Base-by-base conservation (phyloP, 2,329 filamentous ascomycete genomes). In the Epichloe glyceriae region DNA sequence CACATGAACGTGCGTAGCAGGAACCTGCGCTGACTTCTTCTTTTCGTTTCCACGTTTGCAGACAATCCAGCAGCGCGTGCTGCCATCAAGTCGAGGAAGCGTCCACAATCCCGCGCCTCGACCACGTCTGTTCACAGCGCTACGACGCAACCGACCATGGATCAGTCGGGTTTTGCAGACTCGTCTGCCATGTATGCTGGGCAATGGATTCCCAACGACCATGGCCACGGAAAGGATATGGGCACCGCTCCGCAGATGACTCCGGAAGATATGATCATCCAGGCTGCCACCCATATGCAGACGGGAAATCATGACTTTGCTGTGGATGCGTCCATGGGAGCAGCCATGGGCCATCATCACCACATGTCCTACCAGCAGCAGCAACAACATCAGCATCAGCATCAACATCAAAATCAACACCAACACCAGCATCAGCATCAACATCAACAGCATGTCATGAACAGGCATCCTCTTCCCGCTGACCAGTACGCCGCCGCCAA, bases 191-290 rank as follows among this genome's bases (percentile, higher is more conserved):
- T 73, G 55, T 79, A 76, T 56, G 60, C 65, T 19, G 66, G 70
- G 34, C 73, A 75, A 65, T 80, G 77, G 77, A 64, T 73, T 48
- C 54, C 67, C 48, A 72, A 67, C 55, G 69, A 69, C 47, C 70
- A 73, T 55, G 58, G 57, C 47, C 71, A 73, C 49, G 59, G 67
- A 10, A 71, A 71, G 58, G 69, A 72, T 46, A 70, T 78, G 55
- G 60, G 63, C 7, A 60, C 64, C 15, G 62, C 64, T 35, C 64
- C 69, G 34, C 72, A 73, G 49, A 72, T 82, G 69, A 72, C 75
- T 3, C 66, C 76, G 22, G 79, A 82, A 56, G 78, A 79, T 53
- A 73, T 82, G 66, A 74, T 83, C 46, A 67, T 83, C 54, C 75
- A 79, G 51, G 74, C 75, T 17, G 73, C 75, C 30, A 71, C 73